phyloP scores from a whole-genome alignment of 768 basidiomycete genomes.

The Steccherinum ochraceum region DNA sequence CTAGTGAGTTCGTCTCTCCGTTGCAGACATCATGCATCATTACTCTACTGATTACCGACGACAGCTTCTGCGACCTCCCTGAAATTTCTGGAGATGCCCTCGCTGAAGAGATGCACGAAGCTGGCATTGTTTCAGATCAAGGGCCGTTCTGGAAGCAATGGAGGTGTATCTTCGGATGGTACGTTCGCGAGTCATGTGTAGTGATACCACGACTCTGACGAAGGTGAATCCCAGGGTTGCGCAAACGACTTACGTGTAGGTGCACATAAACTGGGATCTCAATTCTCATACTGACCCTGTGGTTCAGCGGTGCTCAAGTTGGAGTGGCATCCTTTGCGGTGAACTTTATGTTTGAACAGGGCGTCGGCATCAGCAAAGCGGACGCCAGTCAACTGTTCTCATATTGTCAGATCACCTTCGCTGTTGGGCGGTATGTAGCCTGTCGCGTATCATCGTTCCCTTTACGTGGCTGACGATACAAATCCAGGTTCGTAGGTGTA shows the following conservation, averaged over 20 bases:
- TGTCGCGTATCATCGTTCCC: too few relatives aligned
- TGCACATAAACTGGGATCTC: constrained; percentile 5
- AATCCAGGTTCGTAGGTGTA: constrained; percentile 52
- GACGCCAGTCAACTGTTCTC: constrained; percentile 62
- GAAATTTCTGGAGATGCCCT: constrained; percentile 69
- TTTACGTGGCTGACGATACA: not conserved
- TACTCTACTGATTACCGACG: constrained; percentile 5
- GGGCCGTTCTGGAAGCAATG: constrained; percentile 66
- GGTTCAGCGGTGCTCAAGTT: constrained; percentile 52
- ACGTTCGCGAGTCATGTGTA: too few relatives aligned
- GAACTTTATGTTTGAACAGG: constrained; percentile 64
- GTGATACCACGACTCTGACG: not conserved
- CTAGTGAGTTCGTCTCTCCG: constrained; percentile 34
- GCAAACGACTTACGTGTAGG: constrained; percentile 62
- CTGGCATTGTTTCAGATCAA: constrained; percentile 32
- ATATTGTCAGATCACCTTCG: constrained; percentile 66
- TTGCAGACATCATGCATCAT: not conserved
- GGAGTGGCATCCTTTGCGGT: constrained; percentile 62
- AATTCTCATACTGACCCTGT: not conserved
- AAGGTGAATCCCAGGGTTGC: constrained; percentile 34
- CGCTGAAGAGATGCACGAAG: constrained; percentile 38
- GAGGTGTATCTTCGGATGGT: constrained; percentile 62
- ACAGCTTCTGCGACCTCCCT: constrained; percentile 57
- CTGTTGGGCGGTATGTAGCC: constrained; percentile 47
- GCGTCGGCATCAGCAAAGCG: constrained; percentile 43